Conservation (phyloP, 2,329 filamentous ascomycete genomes). For the Cladosporium sp. region DNA sequence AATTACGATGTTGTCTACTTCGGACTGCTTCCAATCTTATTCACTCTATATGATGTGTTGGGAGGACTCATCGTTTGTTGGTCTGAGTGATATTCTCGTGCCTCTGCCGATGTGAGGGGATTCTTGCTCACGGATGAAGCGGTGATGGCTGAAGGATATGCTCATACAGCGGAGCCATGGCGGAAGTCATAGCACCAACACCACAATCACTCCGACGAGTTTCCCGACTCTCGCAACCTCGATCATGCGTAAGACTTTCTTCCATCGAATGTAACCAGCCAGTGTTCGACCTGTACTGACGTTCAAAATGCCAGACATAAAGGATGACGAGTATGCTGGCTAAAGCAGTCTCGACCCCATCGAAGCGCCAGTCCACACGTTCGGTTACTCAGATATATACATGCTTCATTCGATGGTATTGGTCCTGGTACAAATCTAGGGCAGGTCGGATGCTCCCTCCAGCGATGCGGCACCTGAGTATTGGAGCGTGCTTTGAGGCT, state of each 20-base stretch:
- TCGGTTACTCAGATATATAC: not conserved
- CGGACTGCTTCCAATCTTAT: not conserved
- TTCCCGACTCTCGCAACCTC: not conserved
- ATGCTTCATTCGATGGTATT: not conserved
- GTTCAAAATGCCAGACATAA: not conserved
- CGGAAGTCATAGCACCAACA: not conserved
- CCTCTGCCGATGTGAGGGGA: not conserved
- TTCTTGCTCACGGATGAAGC: not conserved
- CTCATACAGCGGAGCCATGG: not conserved
- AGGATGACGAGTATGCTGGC: not conserved
- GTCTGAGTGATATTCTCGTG: not conserved
- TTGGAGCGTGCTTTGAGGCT: not conserved
- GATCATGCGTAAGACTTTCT: not conserved
- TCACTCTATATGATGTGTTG: not conserved
- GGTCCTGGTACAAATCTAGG: not conserved
- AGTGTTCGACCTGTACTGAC: not conserved
- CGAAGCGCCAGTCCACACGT: not conserved
- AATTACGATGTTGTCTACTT: not conserved
- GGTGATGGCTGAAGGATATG: not conserved
- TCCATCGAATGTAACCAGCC: not conserved
- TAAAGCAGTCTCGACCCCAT: not conserved
- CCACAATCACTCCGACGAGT: not conserved
- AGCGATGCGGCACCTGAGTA: not conserved
- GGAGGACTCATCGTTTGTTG: not conserved
- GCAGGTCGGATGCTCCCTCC: not conserved